These are phyloP conservation scores for Euphorbia peplus DNA, from an alignment of 345 rosid species.

Conservation along the genomic window DNA sequence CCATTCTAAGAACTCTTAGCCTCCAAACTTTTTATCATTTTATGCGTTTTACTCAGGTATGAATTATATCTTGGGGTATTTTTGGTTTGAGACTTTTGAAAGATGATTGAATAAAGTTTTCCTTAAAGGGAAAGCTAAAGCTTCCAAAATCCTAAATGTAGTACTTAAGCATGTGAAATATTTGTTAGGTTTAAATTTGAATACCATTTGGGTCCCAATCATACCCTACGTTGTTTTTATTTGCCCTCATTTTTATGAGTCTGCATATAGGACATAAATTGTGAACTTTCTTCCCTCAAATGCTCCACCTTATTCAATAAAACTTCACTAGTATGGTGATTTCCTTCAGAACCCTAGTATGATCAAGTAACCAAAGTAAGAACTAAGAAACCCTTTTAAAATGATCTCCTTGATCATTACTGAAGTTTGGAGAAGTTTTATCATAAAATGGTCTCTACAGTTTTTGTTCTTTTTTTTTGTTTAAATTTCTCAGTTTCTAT, in stretches of 20 bases:
- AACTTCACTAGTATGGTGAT: neutral
- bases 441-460: neutral
- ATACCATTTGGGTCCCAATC: too few relatives aligned
- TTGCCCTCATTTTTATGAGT: neutral
- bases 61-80: neutral
- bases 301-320: neutral
- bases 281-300: neutral
- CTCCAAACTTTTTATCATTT: neutral
- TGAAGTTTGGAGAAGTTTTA: neutral
- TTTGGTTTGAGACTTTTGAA: neutral
- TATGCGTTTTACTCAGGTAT: neutral
- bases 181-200: neutral
- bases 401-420: neutral
- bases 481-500: neutral
- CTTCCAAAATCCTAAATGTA: neutral
- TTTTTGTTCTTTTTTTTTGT: neutral
- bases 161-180: neutral
- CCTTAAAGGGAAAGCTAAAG: neutral
- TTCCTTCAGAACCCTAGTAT: neutral
- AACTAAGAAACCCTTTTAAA: too few relatives aligned
- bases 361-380: too few relatives aligned
- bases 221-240: neutral
- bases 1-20: neutral
- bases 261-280: neutral
- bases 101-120: conserved; percentile 1